These are phyloP conservation scores for Oryza australiensis DNA, from an alignment of 176 grass and related monocot genomes.

Conservation along the genomic window DNA sequence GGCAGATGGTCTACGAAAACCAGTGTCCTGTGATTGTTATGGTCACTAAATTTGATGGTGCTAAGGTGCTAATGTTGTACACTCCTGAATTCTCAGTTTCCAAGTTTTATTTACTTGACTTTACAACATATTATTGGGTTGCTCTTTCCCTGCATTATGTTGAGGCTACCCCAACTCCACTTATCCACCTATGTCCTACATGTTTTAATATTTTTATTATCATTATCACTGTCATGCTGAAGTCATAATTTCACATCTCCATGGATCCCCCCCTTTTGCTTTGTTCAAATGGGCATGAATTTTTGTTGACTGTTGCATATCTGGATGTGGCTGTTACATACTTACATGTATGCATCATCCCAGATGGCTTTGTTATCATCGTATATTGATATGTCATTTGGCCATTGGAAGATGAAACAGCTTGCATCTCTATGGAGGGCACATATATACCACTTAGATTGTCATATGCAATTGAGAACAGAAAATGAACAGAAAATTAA, in stretches of 20 bases:
- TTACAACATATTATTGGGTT: not conserved
- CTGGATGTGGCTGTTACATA: not conserved
- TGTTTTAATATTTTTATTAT: constrained; percentile 18
- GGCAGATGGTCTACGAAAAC: constrained; percentile 92
- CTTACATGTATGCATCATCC: not conserved
- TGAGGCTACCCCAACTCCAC: not conserved
- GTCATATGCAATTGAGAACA: not conserved
- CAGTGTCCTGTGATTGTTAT: constrained; percentile 86
- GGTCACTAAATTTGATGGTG: constrained; percentile 69
- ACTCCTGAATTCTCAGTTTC: not conserved
- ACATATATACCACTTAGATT: not conserved
- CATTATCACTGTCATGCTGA: not conserved
- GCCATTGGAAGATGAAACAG: constrained; percentile 17
- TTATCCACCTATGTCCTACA: not conserved
- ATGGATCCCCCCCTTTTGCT: not conserved
- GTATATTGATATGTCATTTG: not conserved
- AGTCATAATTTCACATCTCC: constrained; percentile 18
- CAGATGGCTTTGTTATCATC: not conserved
- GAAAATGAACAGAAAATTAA: not conserved
- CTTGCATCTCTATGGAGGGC: not conserved
- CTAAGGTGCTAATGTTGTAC: constrained; percentile 51
- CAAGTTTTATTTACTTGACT: constrained; percentile 12
- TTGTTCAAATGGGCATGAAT: constrained; percentile 21
- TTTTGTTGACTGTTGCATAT: constrained; percentile 5
- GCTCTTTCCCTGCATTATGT: not conserved